Percentiles rank a stretch among this genome's conserved stretches.
Evolutionary conservation across 2,329 filamentous ascomycete species (phyloP).

Genomic region (Beauveria australis): DNA sequence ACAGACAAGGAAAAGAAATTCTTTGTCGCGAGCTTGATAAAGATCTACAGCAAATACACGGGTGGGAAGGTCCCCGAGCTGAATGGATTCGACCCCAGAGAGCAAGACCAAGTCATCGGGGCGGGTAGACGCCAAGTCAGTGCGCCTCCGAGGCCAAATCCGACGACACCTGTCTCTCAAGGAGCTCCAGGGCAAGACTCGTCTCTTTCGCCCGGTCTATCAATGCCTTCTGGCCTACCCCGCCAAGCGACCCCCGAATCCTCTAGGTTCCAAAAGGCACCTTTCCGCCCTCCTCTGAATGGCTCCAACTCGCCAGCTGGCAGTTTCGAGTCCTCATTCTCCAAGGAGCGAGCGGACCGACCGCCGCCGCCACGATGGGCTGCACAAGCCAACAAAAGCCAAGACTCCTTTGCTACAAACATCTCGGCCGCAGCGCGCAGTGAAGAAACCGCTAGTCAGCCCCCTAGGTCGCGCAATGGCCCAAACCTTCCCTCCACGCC

Average conservation of each 20-base stretch:
- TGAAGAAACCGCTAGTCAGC: constrained; percentile 42
- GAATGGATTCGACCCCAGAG: constrained; percentile 71
- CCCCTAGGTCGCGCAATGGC: constrained; percentile 47
- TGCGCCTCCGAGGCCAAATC: constrained; percentile 20
- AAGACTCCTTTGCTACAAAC: constrained; percentile 47
- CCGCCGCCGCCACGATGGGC: constrained; percentile 37
- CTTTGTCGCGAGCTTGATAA: constrained; percentile 91
- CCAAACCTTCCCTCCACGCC: constrained; percentile 30
- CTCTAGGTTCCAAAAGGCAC: constrained; percentile 14
- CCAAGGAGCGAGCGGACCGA: constrained; percentile 26
- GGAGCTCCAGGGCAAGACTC: background rate
- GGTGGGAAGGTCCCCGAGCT: constrained; percentile 74
- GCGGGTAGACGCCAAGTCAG: constrained; percentile 35
- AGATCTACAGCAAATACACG: constrained; percentile 95
- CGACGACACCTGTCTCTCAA: background rate
- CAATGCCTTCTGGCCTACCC: background rate
- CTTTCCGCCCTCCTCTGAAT: constrained; percentile 29
- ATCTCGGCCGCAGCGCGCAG: constrained; percentile 35
- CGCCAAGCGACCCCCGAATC: constrained; percentile 13
- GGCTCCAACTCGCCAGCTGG: constrained; percentile 39
- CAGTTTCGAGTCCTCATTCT: constrained; percentile 41
- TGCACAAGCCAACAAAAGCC: constrained; percentile 45
- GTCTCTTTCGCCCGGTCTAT: background rate
- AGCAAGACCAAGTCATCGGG: constrained; percentile 68
- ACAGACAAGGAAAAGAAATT: constrained; percentile 97